phyloP scores from a whole-genome alignment of 768 basidiomycete species.

The Butyriboletus loyo region DNA sequence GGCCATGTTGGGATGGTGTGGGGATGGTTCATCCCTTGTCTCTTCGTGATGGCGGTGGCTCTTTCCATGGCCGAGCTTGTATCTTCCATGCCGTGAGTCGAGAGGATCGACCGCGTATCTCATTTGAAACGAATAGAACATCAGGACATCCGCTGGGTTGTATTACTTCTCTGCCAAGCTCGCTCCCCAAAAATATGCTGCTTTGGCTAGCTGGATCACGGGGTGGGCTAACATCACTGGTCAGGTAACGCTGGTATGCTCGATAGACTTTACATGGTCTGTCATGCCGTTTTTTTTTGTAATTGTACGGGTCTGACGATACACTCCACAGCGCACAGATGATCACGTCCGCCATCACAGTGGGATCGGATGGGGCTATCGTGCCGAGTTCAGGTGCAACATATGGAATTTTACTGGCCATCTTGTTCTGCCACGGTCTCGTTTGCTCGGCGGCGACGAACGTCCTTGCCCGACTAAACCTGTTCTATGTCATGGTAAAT shows the following conservation, averaged over 20 bases:
- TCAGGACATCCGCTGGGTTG: slow-evolving; percentile 71
- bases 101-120: neutral
- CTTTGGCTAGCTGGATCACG: slow-evolving; percentile 56
- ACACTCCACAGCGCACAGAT: slow-evolving; percentile 55
- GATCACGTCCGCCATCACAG: slow-evolving; percentile 69
- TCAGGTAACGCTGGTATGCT: slow-evolving; percentile 66
- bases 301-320: neutral
- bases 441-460: slow-evolving; percentile 70
- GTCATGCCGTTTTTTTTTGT: slow-evolving; percentile 6
- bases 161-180: slow-evolving; percentile 79
- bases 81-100: slow-evolving; percentile 71
- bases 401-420: slow-evolving; percentile 62
- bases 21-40: slow-evolving; percentile 70
- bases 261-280: slow-evolving; percentile 71
- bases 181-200: slow-evolving; percentile 57
- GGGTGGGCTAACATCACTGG: slow-evolving; percentile 77
- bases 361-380: slow-evolving; percentile 51
- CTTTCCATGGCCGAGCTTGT: slow-evolving; percentile 71
- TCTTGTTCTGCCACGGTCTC: slow-evolving; percentile 63
- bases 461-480: slow-evolving; percentile 62
- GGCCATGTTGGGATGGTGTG: slow-evolving; percentile 78
- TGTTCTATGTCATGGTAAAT: slow-evolving; percentile 68
- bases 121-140: neutral
- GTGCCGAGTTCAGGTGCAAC: slow-evolving; percentile 58
- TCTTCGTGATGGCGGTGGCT: slow-evolving; percentile 66